Evolutionary conservation across 2,329 filamentous ascomycete species (phyloP).

Genomic region (Fusarium goolgardi): DNA sequence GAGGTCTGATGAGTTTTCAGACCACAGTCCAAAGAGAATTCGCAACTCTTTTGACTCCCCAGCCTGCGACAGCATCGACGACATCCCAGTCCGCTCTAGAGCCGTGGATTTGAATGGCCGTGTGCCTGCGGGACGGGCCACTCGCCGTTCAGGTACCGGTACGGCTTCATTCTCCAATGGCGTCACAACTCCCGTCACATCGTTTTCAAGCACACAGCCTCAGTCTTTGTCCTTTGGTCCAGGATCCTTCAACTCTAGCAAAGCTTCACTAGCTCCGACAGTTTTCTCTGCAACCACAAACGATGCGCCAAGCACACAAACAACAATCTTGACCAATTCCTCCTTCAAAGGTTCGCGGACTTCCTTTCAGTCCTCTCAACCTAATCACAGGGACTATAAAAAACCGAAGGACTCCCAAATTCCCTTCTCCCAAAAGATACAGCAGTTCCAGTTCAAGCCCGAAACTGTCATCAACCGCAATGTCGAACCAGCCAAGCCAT

Average conservation of each 20-base stretch:
- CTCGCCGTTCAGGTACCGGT: constrained; percentile 29
- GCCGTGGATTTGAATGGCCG: constrained; percentile 8
- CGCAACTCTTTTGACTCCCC: constrained; percentile 27
- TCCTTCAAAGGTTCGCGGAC: constrained; percentile 23
- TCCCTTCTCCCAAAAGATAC: constrained; percentile 24
- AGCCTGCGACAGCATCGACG: constrained; percentile 30
- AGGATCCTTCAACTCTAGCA: constrained; percentile 50
- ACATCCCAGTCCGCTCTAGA: constrained; percentile 41
- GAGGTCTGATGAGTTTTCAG: constrained; percentile 38
- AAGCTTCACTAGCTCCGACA: constrained; percentile 47
- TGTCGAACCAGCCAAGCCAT: not conserved
- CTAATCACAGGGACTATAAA: not conserved
- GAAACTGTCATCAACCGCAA: not conserved
- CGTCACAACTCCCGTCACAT: not conserved
- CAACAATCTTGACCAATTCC: constrained; percentile 45
- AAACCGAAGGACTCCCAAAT: not conserved
- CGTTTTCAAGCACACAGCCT: constrained; percentile 25
- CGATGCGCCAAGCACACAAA: constrained; percentile 49
- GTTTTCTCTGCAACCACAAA: constrained; percentile 51
- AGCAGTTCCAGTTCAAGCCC: constrained; percentile 20
- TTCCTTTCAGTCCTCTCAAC: constrained; percentile 3
- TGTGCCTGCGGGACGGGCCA: constrained; percentile 28
- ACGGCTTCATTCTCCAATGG: constrained; percentile 28
- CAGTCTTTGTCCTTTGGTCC: constrained; percentile 28
- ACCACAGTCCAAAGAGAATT: constrained; percentile 32